Conservation (phyloP, 768 basidiomycete species). For the Tulasnella sp. region DNA sequence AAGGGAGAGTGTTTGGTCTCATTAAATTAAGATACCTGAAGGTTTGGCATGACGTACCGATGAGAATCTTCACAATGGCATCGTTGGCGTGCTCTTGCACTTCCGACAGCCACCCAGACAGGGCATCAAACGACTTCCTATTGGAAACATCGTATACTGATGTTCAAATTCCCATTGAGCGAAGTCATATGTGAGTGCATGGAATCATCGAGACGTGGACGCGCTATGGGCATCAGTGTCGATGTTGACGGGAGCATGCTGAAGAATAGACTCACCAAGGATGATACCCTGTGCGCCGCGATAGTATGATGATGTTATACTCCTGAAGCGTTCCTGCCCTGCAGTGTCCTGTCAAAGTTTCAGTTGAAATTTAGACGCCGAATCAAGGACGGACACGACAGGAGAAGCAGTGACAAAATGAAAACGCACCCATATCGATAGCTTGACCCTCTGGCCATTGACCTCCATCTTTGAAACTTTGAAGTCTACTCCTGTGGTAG, state of each 20-base stretch:
- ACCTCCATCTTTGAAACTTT: slow-evolving; percentile 82
- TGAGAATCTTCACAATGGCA: slow-evolving; percentile 88
- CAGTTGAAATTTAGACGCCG: not conserved
- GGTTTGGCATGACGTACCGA: no score
- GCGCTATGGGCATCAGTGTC: not conserved
- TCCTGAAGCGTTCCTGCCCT: slow-evolving; percentile 93
- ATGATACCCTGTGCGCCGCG: slow-evolving; percentile 44
- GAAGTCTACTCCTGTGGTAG: slow-evolving; percentile 18
- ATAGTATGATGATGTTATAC: slow-evolving; percentile 92
- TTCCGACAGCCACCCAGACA: slow-evolving; percentile 63
- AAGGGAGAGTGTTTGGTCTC: no score
- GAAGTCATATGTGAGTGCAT: not conserved
- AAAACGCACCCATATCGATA: slow-evolving; percentile 90
- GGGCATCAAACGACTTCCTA: slow-evolving; percentile 83
- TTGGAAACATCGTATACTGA: slow-evolving; percentile 92
- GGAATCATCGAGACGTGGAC: not conserved
- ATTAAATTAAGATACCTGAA: no score
- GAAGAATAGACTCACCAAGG: slow-evolving; percentile 26
- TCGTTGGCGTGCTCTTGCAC: slow-evolving; percentile 84
- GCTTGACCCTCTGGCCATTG: slow-evolving; percentile 65
- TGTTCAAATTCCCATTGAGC: not conserved
- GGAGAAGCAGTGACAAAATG: slow-evolving; percentile 14
- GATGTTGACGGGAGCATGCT: not conserved
- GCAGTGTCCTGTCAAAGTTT: slow-evolving; percentile 64
- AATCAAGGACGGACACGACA: not conserved